phyloP scores from a whole-genome alignment of 805 yeast genomes.

The Starmerella potacharoeniae region DNA sequence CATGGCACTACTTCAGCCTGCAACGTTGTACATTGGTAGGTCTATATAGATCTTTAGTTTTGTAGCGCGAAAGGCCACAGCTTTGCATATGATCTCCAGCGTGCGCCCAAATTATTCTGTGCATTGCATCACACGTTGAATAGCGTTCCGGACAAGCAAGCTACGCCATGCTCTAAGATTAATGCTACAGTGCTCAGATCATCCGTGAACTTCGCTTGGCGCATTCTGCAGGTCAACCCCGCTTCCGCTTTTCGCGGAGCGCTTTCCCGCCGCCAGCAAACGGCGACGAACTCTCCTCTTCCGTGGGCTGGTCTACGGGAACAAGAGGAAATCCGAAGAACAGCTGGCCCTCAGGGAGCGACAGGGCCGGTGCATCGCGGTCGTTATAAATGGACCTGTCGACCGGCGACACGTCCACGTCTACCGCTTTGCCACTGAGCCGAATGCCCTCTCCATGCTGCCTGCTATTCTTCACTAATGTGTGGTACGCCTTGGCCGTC shows the following conservation, averaged over 20 bases:
- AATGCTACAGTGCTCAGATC: too few species aligned
- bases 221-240: conserved; percentile 25
- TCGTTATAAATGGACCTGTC: conserved; percentile 19
- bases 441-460: conserved; percentile 11
- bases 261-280: conserved; percentile 67
- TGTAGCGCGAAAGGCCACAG: too few species aligned
- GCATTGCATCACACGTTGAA: too few species aligned
- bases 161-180: too few species aligned
- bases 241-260: conserved; percentile 55
- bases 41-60: too few species aligned
- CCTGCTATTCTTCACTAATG: neutral
- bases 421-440: conserved; percentile 20
- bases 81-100: too few species aligned
- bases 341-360: conserved; percentile 71
- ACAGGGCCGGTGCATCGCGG: conserved; percentile 49
- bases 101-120: too few species aligned
- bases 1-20: too few species aligned
- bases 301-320: conserved; percentile 32
- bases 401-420: conserved; percentile 15
- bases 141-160: too few species aligned
- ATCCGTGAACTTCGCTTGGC: too few species aligned
- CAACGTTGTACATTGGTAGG: too few species aligned
- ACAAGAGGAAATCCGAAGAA: conserved; percentile 86
- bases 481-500: conserved; percentile 7
- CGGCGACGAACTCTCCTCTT: conserved; percentile 24